Percentiles rank a stretch among this genome's conserved stretches.
phyloP scores from a whole-genome alignment of 352 stramenopile genomes.

The Globisporangium lucens region DNA sequence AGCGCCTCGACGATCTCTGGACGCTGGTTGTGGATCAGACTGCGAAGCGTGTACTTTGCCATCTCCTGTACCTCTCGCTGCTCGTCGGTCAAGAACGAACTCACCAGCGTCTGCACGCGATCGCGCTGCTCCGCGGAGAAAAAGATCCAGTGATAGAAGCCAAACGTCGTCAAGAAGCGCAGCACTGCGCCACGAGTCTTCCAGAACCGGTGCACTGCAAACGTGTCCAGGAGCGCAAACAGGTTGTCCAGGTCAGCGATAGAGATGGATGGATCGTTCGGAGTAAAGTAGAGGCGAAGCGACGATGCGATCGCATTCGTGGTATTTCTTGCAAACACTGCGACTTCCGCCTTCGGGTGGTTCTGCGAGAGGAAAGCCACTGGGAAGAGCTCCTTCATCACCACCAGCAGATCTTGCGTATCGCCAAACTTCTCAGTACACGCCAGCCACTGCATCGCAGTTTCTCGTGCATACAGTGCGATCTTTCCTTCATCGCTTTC shows the following conservation, averaged over 20 bases:
- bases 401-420: conserved; percentile 31
- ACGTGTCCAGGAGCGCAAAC: conserved; percentile 39
- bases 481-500: conserved; percentile 18
- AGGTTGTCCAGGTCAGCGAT: conserved; percentile 23
- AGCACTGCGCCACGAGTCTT: conserved; percentile 69
- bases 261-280: conserved; percentile 1
- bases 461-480: conserved; percentile 53
- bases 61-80: conserved; percentile 80
- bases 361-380: conserved; percentile 69
- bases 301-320: conserved; percentile 55
- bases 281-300: conserved; percentile 40
- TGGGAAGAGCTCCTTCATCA: conserved; percentile 51
- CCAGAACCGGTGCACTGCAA: conserved; percentile 44
- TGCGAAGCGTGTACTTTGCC: conserved; percentile 69
- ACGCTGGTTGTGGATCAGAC: conserved; percentile 60
- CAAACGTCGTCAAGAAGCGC: conserved; percentile 70
- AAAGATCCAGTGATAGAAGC: conserved; percentile 75
- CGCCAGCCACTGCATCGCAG: conserved; percentile 65
- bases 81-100: conserved; percentile 56
- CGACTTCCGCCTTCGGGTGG: conserved; percentile 65
- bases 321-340: conserved; percentile 58
- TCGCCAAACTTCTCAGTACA: conserved; percentile 53
- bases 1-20: conserved; percentile 30
- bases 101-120: conserved; percentile 50
- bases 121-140: conserved; percentile 33